Base-by-base conservation (phyloP, 306 rosid genomes). In the Inga oerstediana region DNA sequence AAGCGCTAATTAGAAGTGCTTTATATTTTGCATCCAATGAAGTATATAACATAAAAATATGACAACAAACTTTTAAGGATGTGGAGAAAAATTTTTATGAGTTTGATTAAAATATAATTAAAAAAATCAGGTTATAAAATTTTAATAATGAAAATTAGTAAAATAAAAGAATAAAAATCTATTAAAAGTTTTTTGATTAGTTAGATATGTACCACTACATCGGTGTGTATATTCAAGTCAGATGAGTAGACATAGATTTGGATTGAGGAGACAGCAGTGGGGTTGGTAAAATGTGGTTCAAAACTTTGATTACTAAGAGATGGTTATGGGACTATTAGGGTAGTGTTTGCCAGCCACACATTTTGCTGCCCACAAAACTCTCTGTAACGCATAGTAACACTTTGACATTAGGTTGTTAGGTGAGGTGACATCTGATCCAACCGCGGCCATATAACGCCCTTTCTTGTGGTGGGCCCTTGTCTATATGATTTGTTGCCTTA, bases 401-500 rank as follows among this genome's bases (percentile, higher is more conserved):
- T 67, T 84, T 43, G 85, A 79, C 87, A 68, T n/a, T 59, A 48
- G 82, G 86, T 27, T 88, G 76, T 44, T 72, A 2, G 76, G 58
- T 44, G 67, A 80, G 91, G 88, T 87, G 89, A 88, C 95, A 90
- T 62, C n/a, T n/a, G n/a, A n/a, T n/a, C 77, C 79, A 83, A 85
- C 88, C 76, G 83, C 85, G 79, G 75, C 79, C 79, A 68, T 66
- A 82, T 71, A 76, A 39, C 81, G 79, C 45, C 74, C 69, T 77
- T 77, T 77, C 61, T 32, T 14, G 32, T 73, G 64, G 87, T 85
- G 74, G 88, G 86, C 13, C 71, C 77, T 41, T 0, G 8, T 83
- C 81, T 73, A 59, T 8, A n/a, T 59, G 79, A 58, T 82, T 82
- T 54, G 35, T 24, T 32, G 84, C 52, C 74, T 34, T 24, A 43